Conservation (phyloP, 2,329 filamentous ascomycete species). For the Neospermospora avenae region DNA sequence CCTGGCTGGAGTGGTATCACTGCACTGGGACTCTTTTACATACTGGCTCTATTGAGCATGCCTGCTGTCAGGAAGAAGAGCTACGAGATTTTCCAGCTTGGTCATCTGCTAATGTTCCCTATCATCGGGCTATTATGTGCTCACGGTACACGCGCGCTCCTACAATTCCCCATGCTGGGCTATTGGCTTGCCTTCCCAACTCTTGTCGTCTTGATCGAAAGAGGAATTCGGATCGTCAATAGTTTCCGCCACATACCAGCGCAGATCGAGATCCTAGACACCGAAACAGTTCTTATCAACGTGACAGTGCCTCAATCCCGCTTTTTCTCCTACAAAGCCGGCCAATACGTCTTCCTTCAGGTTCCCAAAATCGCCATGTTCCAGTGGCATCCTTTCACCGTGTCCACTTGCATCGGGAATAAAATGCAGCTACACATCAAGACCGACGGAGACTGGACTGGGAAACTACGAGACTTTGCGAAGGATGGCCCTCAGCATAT, state of each 20-base stretch:
- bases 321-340: slow-evolving; percentile 17
- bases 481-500: slow-evolving; percentile 37
- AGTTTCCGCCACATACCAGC: slow-evolving; percentile 49
- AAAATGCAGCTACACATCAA: slow-evolving; percentile 56
- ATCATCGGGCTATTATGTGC: slow-evolving; percentile 54
- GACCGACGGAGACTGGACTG: slow-evolving; percentile 55
- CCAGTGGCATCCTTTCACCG: slow-evolving; percentile 59
- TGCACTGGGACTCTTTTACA: slow-evolving; percentile 48
- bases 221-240: slow-evolving; percentile 42
- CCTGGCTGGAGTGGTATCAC: slow-evolving; percentile 50
- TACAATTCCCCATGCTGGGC: slow-evolving; percentile 55
- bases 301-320: slow-evolving; percentile 49
- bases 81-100: slow-evolving; percentile 56
- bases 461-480: slow-evolving; percentile 42
- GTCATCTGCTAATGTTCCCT: slow-evolving; percentile 56
- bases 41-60: slow-evolving; percentile 46
- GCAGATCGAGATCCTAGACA: slow-evolving; percentile 47
- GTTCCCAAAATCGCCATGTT: slow-evolving; percentile 50
- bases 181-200: slow-evolving; percentile 54
- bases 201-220: slow-evolving; percentile 48
- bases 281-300: slow-evolving; percentile 50
- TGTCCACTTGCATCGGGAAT: slow-evolving; percentile 51
- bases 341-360: slow-evolving; percentile 48
- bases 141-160: slow-evolving; percentile 48
- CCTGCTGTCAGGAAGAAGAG: slow-evolving; percentile 48